Percentiles rank a stretch among this genome's conserved stretches.
Conservation (phyloP, 495 filamentous ascomycete genomes). For the Aspergillus affinis region DNA sequence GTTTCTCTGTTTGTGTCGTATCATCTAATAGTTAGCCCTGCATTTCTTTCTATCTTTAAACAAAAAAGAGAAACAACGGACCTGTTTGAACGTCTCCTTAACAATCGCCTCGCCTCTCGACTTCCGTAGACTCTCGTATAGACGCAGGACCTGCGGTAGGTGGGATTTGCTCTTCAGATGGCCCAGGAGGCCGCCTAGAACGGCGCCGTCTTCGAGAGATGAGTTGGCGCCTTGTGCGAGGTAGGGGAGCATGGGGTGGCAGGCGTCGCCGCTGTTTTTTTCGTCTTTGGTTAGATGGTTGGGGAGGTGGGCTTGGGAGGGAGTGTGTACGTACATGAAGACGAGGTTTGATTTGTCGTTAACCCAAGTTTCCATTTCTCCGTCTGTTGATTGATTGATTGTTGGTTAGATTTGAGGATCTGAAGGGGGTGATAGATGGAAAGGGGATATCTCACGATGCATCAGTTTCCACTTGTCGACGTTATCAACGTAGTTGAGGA, state of each 20-base stretch:
- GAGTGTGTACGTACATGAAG: constrained; percentile 27
- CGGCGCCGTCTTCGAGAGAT: constrained; percentile 53
- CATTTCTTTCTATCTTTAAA: too few species aligned
- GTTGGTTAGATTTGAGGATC: constrained; percentile 8
- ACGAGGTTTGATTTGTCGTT: constrained; percentile 39
- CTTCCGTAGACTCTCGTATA: constrained; percentile 64
- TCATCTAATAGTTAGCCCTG: not conserved
- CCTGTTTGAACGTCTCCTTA: constrained; percentile 48
- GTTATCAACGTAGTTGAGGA: constrained; percentile 33
- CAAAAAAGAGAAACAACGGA: constrained; percentile 10
- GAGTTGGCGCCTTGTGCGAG: constrained; percentile 58
- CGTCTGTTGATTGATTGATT: constrained; percentile 19
- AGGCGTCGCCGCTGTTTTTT: constrained; percentile 55
- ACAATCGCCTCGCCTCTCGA: constrained; percentile 57
- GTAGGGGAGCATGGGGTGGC: constrained; percentile 69
- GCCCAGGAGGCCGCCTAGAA: constrained; percentile 46
- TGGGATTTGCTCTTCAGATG: constrained; percentile 38
- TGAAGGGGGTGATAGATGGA: not conserved
- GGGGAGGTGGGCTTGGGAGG: not conserved
- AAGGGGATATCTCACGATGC: constrained; percentile 43
- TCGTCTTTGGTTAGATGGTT: not conserved
- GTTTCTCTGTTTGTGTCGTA: constrained; percentile 41
- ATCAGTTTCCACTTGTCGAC: constrained; percentile 65
- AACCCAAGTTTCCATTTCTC: constrained; percentile 39
- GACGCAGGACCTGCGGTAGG: constrained; percentile 45